phyloP scores from a whole-genome alignment of 129 eudicot species.

The Tagetes erecta region DNA sequence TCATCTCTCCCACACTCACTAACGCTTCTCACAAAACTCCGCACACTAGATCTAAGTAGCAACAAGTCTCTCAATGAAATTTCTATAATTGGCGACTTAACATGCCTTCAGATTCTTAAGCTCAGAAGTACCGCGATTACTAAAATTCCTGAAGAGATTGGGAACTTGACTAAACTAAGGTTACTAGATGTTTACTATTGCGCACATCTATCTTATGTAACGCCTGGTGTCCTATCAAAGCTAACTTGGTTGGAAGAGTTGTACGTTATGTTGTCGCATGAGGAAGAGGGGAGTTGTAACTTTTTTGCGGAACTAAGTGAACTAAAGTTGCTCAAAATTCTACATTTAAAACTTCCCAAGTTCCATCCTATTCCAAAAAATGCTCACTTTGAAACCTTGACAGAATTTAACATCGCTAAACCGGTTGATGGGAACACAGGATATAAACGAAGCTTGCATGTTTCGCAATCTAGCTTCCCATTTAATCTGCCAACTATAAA shows the following conservation, averaged over 20 bases:
- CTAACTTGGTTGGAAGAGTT: conserved; percentile 12
- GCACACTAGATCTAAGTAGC: background rate
- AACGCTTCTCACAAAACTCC: conserved; percentile 1
- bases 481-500: background rate
- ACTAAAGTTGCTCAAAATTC: background rate
- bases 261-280: background rate
- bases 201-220: background rate
- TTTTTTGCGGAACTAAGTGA: background rate
- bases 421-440: too few species aligned
- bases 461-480: background rate
- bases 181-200: background rate
- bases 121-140: background rate
- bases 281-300: background rate
- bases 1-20: conserved; percentile 10
- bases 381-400: background rate
- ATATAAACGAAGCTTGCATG: background rate
- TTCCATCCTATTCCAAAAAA: background rate
- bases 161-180: conserved; percentile 7
- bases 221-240: conserved; percentile 14
- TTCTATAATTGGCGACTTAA: conserved; percentile 12
- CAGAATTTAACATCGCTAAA: background rate
- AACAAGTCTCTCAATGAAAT: background rate
- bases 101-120: conserved; percentile 21
- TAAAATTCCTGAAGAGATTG: conserved; percentile 13
- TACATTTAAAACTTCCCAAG: background rate